Percentiles rank a stretch among this genome's conserved stretches.
These are phyloP conservation scores for Luffa acutangula DNA, from an alignment of 306 rosid genomes.

Conservation along the genomic window DNA sequence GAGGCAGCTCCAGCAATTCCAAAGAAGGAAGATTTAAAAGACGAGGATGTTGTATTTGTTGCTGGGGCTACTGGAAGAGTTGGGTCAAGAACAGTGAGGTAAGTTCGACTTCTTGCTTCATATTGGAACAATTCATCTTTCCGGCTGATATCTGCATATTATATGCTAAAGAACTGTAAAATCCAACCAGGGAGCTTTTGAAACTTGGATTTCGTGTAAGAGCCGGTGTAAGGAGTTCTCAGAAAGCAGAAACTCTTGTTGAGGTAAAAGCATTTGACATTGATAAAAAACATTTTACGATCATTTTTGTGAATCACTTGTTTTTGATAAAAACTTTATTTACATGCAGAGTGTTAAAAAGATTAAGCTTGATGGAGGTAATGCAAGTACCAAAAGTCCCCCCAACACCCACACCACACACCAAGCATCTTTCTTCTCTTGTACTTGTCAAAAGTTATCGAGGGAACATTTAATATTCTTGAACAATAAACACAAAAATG, in stretches of 20 bases:
- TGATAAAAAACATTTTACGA: background rate
- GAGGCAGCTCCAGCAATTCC: slow-evolving; percentile 24
- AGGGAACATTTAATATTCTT: background rate
- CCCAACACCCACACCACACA: slow-evolving; percentile 46
- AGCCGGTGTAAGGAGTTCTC: slow-evolving; percentile 72
- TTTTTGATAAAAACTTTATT: slow-evolving; percentile 1
- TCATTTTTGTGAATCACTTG: slow-evolving; percentile 9
- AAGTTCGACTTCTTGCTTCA: slow-evolving; percentile 7
- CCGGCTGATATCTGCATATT: background rate
- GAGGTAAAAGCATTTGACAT: slow-evolving; percentile 32
- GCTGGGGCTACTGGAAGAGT: slow-evolving; percentile 99
- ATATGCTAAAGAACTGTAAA: slow-evolving; percentile 5
- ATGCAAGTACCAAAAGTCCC: slow-evolving; percentile 36
- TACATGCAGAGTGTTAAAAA: slow-evolving; percentile 68
- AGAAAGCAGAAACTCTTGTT: slow-evolving; percentile 57
- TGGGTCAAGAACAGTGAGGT: slow-evolving; percentile 96
- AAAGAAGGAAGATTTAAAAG: slow-evolving; percentile 38
- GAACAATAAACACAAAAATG: background rate
- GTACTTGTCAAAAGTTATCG: background rate
- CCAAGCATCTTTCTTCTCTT: slow-evolving; percentile 13
- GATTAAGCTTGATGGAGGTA: slow-evolving; percentile 44
- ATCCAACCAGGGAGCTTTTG: slow-evolving; percentile 76
- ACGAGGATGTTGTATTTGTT: slow-evolving; percentile 75
- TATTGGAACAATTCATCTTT: background rate
- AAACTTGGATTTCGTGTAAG: slow-evolving; percentile 87